Base-by-base conservation (phyloP, 805 yeast genomes). In the Debaryomyces tyrocola region DNA sequence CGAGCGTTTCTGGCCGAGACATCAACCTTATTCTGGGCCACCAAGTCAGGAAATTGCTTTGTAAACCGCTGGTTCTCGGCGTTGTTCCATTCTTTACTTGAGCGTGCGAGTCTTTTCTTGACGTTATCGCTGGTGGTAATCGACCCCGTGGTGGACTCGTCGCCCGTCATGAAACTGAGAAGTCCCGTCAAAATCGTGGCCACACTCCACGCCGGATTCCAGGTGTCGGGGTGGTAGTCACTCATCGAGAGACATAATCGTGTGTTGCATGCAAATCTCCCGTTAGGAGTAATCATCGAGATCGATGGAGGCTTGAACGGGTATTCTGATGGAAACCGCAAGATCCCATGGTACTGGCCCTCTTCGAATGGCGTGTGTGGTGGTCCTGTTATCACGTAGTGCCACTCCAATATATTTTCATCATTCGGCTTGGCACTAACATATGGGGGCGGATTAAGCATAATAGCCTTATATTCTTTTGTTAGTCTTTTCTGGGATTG, bases 201-300 rank as follows among this genome's bases (percentile, higher is more conserved):
- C 20, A 91, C 97, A 38, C 90, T 83, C 97, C 97, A 91, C 6
- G 96, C 90, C 1, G 98, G 97, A 64, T 91, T 90, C 98, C 98
- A 91, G 1, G 86, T 73, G 63, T 90, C 94, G 3, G 96, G 97
- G 57, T 91, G 98, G 64, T 82, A 91, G 67, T 91, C 97, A 58
- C 95, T 85, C 85, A 91, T 90, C n/a, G 91, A 83, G 41, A 91
- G 72, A 67, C 98, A 91, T 21, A 91, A 74, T 41, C 96, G 73
- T 3, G 90, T 83, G 62, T 88, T 88, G 46, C 90, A 79, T 48
- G 83, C 80, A 63, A 91, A 91, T 42, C 96, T 74, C 4, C 97
- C 97, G 56, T 84, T 87, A 4, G 97, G 97, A 0, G 97, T 91
- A 39, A 83, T 71, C 87, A 91, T 90, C 47, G 87, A 76, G 44